Base-by-base conservation (phyloP, 129 eudicot species). In the Chrysanthemum seticuspe region DNA sequence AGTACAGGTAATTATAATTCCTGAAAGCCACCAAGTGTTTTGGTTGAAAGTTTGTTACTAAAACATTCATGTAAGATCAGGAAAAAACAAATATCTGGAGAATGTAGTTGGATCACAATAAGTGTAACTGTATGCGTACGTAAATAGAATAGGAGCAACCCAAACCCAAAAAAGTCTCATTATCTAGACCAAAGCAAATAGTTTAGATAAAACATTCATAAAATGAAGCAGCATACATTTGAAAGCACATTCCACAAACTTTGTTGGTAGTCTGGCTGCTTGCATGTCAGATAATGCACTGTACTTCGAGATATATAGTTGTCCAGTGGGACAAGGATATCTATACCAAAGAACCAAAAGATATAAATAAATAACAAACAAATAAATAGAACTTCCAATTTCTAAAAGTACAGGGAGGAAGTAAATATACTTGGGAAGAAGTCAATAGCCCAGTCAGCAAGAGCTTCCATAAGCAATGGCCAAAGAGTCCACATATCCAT, bases 401-500 rank as follows among this genome's bases (percentile, higher is more conserved):
- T 21, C 5, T 40, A 23, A 45, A 57, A 16, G 19, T 13, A 75
- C 67, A 56, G 15, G 59, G 8, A 45, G 14, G 50, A 19, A 58
- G 60, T 56, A 15, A 68, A 79, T 88, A 14, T 87, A 94, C 96
- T 91, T 78, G 99, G 85, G 68, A 95, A 95, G 77, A 86, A 95
- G 67, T 95, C 97, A 78, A 95, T 88, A 75, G 96, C 99, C 99
- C 99, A 95, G 47, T 95, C 97, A 70, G 88, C 74, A 69, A 95
- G 85, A 49, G 96, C 99, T 78, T 91, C 97, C 76, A 81, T 79
- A 88, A 95, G 75, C 63, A 91, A 84, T 16, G 99, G 96, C 99
- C 99, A 95, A 48, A 95, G 97, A 76, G 88, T 88, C 99, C 99
- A 95, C 99, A 95, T 95, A 55, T 95, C 97, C 89, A 95, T 15